Conservation (phyloP, 495 filamentous ascomycete species). For the Xylaria sp. region DNA sequence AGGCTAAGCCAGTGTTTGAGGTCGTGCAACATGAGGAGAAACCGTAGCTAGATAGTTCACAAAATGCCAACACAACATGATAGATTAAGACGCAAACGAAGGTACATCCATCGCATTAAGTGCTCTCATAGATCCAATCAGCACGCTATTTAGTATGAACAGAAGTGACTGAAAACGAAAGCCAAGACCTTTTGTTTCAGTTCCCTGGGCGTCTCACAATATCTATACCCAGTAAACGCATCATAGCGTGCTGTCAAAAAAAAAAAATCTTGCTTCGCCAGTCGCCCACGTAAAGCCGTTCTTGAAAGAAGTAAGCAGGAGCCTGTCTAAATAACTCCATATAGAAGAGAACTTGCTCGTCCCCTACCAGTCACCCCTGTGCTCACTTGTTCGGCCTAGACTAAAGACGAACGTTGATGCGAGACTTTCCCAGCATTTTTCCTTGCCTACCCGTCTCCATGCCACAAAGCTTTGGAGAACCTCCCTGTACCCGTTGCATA, state of each 20-base stretch:
- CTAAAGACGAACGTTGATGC: background rate
- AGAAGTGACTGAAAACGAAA: conserved; percentile 17
- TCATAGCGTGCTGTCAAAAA: background rate
- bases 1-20: no score
- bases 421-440: background rate
- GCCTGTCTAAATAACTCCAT: background rate
- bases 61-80: conserved; percentile 1
- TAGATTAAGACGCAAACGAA: background rate
- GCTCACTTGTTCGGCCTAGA: background rate
- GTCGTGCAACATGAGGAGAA: no score
- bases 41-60: background rate
- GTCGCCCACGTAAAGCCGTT: background rate
- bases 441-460: conserved; percentile 2
- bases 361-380: background rate
- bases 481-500: background rate
- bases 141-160: conserved; percentile 14
- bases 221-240: conserved; percentile 17
- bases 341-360: background rate
- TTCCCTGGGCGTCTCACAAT: conserved; percentile 5
- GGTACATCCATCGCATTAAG: conserved; percentile 9
- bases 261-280: conserved; percentile 1
- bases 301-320: background rate
- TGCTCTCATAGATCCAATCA: conserved; percentile 23
- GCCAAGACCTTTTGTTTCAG: conserved; percentile 18
- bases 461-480: background rate